Conservation (phyloP, 2,329 filamentous ascomycete species). For the Fonsecaea multimorphosa region DNA sequence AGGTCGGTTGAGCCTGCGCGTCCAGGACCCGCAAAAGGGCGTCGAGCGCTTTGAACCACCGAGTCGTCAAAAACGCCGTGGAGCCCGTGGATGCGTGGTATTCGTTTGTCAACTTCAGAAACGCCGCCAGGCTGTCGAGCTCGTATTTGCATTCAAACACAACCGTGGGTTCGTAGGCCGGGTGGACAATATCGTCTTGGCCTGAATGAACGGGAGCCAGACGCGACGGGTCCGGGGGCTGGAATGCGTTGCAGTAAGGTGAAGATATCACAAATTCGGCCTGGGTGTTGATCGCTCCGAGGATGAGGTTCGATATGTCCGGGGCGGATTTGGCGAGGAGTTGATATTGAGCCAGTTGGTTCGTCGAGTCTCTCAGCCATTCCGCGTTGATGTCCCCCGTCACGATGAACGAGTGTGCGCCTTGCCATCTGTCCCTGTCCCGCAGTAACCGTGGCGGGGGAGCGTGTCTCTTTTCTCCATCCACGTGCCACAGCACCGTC, state of each 20-base stretch:
- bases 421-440: conserved; percentile 74
- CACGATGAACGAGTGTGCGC: conserved; percentile 89
- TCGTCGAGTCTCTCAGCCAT: conserved; percentile 88
- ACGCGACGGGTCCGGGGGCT: conserved; percentile 84
- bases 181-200: conserved; percentile 83
- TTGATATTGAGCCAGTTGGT: conserved; percentile 92
- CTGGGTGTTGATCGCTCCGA: conserved; percentile 96
- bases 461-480: conserved; percentile 55
- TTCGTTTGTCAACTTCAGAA: conserved; percentile 82
- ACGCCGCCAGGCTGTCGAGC: conserved; percentile 91
- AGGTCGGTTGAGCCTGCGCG: conserved; percentile 81
- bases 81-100: conserved; percentile 82
- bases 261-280: conserved; percentile 91
- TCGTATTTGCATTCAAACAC: conserved; percentile 99
- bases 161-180: conserved; percentile 77
- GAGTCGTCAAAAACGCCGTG: conserved; percentile 74
- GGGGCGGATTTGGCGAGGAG: conserved; percentile 80
- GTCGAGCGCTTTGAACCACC: conserved; percentile 80
- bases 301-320: conserved; percentile 76
- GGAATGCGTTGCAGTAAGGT: conserved; percentile 98
- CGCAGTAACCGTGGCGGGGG: conserved; percentile 48
- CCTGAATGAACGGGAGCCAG: conserved; percentile 75
- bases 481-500: conserved; percentile 84
- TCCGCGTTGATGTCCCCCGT: conserved; percentile 92
- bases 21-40: conserved; percentile 75